Base-by-base conservation (phyloP, 192 early-diverging fungal species). In the Chytriomyces hyalinus region DNA sequence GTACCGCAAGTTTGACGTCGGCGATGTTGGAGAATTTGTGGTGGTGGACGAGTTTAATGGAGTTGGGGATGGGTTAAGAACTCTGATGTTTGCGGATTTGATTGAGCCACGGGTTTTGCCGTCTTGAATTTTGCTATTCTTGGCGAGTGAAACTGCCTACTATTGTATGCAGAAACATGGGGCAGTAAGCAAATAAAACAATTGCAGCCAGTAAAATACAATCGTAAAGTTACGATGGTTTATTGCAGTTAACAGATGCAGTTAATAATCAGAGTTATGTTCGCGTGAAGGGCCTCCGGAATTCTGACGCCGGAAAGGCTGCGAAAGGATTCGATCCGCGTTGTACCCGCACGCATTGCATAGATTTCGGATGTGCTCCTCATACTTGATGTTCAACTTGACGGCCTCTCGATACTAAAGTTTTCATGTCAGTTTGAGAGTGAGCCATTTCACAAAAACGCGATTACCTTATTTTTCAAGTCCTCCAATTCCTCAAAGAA, bases 401-500 rank as follows among this genome's bases (percentile, higher is more conserved):
- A 82, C 47, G 57, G 65, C 49, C 28, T 84, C 78, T 20, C 73
- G 64, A 59, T 84, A 82, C 74, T 74, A 9, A 4, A 49, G 15
- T 17, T 60, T 60, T 13, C 63, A 65, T 26, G 26, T 22, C 63
- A 26, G 63, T 15, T 65, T 36, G 0, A 0, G 2, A 65, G 20
- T 26, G 10, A 49, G 15, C 1, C n/a, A 50, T 50, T 50, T 26
- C 49, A 53, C 67, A 50, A 50, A 50, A 22, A 17, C 8, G 0
- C 59, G 8, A 61, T 74, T 13, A 74, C 73, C 47, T 84, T 84
- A 47, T 66, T 74, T 46, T 80, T 80, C 24, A 81, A 66, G 46
- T 84, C 84, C 61, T 82, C 78, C 20, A 84, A 51, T 43, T 81
- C 84, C 7, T 77, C 84, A 28, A 78, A 49, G 61, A 84, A 70